Base-by-base conservation (phyloP, 2,329 filamentous ascomycete species). In the Microsporum canis region DNA sequence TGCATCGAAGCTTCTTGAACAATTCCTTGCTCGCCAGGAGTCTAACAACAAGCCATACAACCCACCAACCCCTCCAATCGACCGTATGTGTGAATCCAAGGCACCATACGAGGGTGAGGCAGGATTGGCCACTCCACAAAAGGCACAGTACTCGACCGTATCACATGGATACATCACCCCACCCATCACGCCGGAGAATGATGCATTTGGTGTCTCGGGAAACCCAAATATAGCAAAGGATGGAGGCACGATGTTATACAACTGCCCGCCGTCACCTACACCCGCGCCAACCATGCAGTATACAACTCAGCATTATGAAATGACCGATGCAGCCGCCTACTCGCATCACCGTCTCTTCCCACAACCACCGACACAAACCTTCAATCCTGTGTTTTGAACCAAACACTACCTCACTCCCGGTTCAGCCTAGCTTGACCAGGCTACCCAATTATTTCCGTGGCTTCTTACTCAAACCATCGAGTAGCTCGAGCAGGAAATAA, bases 1-100 rank as follows among this genome's bases (percentile, higher is more conserved):
- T 38, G 86, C 87, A 7, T 84, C 87, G 7, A 79, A 79, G 63
- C 81, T 80, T 51, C 77, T 89, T 58, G 85, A 88, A 66, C 77
- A 83, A 65, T 88, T 88, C 79, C 78, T 89, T 63, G 80, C 81
- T 65, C 81, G 82, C 63, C 83, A 86, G 72, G 80, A 81, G 63
- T 79, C 82, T 29, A 77, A 84, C 69, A 75, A 78, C 67, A 75
- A 71, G 70, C 64, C 71, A 69, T 71, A 78, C 70, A 67, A 70
- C 34, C 73, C 74, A 49, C 72, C 73, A 39, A 75, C 73, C 49
- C 75, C 76, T 14, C 73, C 75, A 14, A 71, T 72, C 12, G 74
- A 76, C 58, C 67, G 67, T 61, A 66, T 67, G n/a, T 63, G 67
- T 31, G 72, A 74, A 61, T 70, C 74, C 23, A 75, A 76, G 66